phyloP scores from a whole-genome alignment of 495 filamentous ascomycete species.

The Collariella sp. region DNA sequence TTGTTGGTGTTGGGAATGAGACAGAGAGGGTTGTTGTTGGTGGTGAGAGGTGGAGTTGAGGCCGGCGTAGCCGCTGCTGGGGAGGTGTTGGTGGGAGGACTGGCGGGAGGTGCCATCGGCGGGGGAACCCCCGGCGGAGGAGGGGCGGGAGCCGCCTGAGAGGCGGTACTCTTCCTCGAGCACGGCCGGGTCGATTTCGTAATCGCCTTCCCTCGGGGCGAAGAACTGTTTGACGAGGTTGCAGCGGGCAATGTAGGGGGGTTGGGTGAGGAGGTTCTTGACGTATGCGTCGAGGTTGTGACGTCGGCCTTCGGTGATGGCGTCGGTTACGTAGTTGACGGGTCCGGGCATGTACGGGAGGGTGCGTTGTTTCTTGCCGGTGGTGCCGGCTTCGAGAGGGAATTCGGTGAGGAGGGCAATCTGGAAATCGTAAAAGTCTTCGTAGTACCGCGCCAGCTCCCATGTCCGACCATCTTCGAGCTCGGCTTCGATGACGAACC shows the following conservation, averaged over 20 bases:
- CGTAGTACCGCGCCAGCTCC: slow-evolving; percentile 89
- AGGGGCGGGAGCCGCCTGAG: slow-evolving; percentile 63
- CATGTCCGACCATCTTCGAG: slow-evolving; percentile 88
- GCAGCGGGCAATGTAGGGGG: slow-evolving; percentile 73
- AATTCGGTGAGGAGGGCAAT: slow-evolving; percentile 91
- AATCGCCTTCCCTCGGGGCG: slow-evolving; percentile 79
- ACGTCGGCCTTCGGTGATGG: slow-evolving; percentile 85
- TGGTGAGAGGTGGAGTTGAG: slow-evolving; percentile 50
- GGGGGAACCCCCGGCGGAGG: slow-evolving; percentile 50
- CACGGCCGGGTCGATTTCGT: slow-evolving; percentile 70
- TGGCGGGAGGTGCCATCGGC: slow-evolving; percentile 56
- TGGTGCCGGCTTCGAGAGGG: slow-evolving; percentile 82
- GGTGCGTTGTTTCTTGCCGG: slow-evolving; percentile 63
- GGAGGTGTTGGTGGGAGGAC: slow-evolving; percentile 65
- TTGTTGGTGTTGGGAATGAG: not conserved
- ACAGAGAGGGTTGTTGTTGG: slow-evolving; percentile 44
- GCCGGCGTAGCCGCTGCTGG: slow-evolving; percentile 44
- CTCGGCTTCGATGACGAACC: slow-evolving; percentile 90
- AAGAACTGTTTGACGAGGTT: slow-evolving; percentile 83
- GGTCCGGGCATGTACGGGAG: slow-evolving; percentile 98
- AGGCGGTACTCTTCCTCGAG: slow-evolving; percentile 60
- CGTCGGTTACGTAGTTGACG: slow-evolving; percentile 94
- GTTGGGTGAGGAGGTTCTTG: slow-evolving; percentile 76
- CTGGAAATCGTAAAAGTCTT: slow-evolving; percentile 99
- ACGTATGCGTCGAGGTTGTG: slow-evolving; percentile 92